Conservation (phyloP, 106 monocot genomes). For the Dendrobium chrysotoxum region DNA sequence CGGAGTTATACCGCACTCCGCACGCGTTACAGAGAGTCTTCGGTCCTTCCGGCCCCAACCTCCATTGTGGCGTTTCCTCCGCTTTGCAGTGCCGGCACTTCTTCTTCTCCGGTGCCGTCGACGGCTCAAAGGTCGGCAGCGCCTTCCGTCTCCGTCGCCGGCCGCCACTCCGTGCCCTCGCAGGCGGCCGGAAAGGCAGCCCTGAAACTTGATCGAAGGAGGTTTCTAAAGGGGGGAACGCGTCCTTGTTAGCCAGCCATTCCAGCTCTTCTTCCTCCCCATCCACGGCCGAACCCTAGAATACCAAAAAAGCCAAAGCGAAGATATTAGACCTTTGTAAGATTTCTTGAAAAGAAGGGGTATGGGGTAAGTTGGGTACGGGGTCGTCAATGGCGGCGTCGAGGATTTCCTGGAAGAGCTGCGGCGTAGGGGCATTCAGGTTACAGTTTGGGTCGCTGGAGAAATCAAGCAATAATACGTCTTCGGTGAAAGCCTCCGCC, state of each 20-base stretch:
- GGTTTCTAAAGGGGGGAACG: conserved; percentile 44
- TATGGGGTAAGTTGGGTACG: conserved; percentile 1
- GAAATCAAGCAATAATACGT: conserved; percentile 6
- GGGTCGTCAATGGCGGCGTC: neutral
- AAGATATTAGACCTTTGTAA: neutral
- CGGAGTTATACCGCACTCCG: conserved; percentile 29
- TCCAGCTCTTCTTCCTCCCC: conserved; percentile 55
- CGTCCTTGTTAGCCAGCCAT: conserved; percentile 51
- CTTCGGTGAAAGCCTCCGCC: neutral
- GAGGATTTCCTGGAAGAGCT: neutral
- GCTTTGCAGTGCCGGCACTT: conserved; percentile 46
- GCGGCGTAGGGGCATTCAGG: neutral
- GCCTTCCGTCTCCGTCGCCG: conserved; percentile 11
- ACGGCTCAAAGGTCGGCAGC: too few species aligned
- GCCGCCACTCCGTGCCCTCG: conserved; percentile 20
- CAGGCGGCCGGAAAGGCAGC: conserved; percentile 11
- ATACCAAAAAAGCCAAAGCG: neutral
- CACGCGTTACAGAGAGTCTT: conserved; percentile 59
- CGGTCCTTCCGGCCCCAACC: conserved; percentile 53
- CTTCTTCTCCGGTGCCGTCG: conserved; percentile 1
- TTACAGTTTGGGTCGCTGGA: neutral
- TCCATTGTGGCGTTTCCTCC: conserved; percentile 66
- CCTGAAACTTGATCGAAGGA: conserved; percentile 34
- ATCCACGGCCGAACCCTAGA: conserved; percentile 13
- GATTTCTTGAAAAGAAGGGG: neutral